Conservation (phyloP, 257 asterid species). For the Knoxia roxburghii region DNA sequence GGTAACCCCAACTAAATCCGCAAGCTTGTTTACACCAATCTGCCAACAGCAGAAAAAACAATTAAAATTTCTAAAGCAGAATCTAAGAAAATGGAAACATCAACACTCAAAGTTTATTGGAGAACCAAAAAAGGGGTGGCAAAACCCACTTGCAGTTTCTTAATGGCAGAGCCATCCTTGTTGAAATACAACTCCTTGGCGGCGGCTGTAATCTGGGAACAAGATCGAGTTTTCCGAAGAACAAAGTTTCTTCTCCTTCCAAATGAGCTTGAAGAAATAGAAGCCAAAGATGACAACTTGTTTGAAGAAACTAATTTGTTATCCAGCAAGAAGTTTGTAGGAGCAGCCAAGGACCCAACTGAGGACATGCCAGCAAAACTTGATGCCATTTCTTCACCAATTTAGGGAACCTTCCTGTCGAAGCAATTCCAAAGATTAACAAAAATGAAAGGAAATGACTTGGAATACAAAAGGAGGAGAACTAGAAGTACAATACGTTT, state of each 20-base stretch:
- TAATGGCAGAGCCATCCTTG: conserved; percentile 94
- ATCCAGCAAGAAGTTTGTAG: conserved; percentile 47
- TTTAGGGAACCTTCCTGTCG: neutral
- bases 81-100: neutral
- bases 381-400: conserved; percentile 59
- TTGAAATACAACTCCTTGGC: conserved; percentile 87
- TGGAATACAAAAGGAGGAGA: neutral
- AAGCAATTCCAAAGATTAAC: neutral
- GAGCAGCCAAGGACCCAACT: conserved; percentile 71
- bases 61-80: neutral
- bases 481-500: too few species aligned
- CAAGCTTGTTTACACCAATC: conserved; percentile 90
- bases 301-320: conserved; percentile 46
- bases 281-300: conserved; percentile 64
- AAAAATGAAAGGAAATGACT: neutral
- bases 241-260: conserved; percentile 47
- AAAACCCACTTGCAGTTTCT: conserved; percentile 61
- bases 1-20: conserved; percentile 94
- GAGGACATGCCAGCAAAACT: conserved; percentile 62
- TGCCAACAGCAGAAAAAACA: conserved; percentile 26
- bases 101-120: neutral
- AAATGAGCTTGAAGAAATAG: conserved; percentile 49
- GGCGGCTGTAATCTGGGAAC: conserved; percentile 62
- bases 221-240: conserved; percentile 36
- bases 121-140: neutral